Percentiles rank a stretch among this genome's conserved stretches.
phyloP scores from a whole-genome alignment of 1,284 basidiomycete species.

The Laetiporus sulphureus region DNA sequence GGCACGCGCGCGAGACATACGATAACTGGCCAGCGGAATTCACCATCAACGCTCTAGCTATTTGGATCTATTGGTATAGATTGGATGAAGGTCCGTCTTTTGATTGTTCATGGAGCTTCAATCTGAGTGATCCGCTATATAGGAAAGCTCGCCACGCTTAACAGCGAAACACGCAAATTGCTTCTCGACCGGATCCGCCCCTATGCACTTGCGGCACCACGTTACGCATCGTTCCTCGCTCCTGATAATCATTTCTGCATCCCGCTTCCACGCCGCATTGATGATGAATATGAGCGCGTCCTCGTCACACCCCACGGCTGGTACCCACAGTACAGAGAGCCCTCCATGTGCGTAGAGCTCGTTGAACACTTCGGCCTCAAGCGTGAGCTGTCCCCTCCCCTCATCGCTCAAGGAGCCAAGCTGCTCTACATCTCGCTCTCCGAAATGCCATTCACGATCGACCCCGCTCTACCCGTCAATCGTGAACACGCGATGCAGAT shows the following conservation, averaged over 20 bases:
- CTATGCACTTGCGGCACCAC: conserved; percentile 35
- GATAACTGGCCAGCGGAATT: conserved; percentile 53
- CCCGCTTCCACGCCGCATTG: conserved; percentile 31
- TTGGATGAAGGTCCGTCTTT: conserved; percentile 36
- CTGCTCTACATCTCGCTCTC: conserved; percentile 56
- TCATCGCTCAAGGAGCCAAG: conserved; percentile 51
- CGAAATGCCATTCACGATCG: conserved; percentile 44
- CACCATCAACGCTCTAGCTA: conserved; percentile 40
- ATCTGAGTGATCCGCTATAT: background rate
- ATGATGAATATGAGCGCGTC: conserved; percentile 25
- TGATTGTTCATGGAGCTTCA: conserved; percentile 2
- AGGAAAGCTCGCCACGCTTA: conserved; percentile 35
- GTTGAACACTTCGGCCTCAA: conserved; percentile 35
- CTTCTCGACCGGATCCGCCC: conserved; percentile 49
- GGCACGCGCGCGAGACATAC: conserved; percentile 29
- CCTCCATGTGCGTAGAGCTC: conserved; percentile 13
- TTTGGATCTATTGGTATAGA: conserved; percentile 61
- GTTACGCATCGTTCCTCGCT: conserved; percentile 52
- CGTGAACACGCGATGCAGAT: conserved; percentile 35
- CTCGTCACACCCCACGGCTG: conserved; percentile 47
- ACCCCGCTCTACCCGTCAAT: conserved; percentile 38
- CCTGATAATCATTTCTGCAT: conserved; percentile 54
- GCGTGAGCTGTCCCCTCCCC: conserved; percentile 39
- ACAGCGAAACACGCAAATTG: conserved; percentile 27
- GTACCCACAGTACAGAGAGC: conserved; percentile 49